phyloP scores from a whole-genome alignment of 2,329 filamentous ascomycete genomes.

The Geosmithia putterillii region DNA sequence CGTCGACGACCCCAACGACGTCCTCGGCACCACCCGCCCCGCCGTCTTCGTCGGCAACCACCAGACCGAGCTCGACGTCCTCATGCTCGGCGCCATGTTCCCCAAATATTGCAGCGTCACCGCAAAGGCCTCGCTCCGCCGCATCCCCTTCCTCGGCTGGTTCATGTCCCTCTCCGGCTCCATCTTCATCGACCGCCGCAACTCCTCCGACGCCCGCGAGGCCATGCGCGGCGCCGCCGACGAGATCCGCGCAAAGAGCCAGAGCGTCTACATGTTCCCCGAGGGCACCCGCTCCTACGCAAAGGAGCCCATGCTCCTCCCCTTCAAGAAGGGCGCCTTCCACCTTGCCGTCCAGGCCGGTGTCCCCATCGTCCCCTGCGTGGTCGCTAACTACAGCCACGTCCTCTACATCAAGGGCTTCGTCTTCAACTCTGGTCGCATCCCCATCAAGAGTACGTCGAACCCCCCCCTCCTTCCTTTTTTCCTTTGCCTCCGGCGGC shows the following conservation, averaged over 20 bases:
- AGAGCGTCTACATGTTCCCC: slow-evolving; percentile 78
- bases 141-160: slow-evolving; percentile 79
- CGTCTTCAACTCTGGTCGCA: slow-evolving; percentile 54
- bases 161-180: slow-evolving; percentile 83
- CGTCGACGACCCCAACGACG: slow-evolving; percentile 52
- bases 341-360: slow-evolving; percentile 89
- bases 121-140: slow-evolving; percentile 74
- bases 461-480: background rate
- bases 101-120: slow-evolving; percentile 87
- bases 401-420: slow-evolving; percentile 52
- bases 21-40: slow-evolving; percentile 56
- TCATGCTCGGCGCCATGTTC: slow-evolving; percentile 82
- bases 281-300: slow-evolving; percentile 91
- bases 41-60: slow-evolving; percentile 92
- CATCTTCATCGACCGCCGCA: slow-evolving; percentile 90
- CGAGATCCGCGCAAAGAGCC: slow-evolving; percentile 60
- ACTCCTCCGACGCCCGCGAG: slow-evolving; percentile 67
- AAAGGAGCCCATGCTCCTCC: slow-evolving; percentile 65
- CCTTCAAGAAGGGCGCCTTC: slow-evolving; percentile 99
- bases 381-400: slow-evolving; percentile 69
- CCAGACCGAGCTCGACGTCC: slow-evolving; percentile 89
- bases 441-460: slow-evolving; percentile 65
- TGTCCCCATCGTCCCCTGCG: slow-evolving; percentile 82
- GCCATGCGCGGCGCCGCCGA: slow-evolving; percentile 75
- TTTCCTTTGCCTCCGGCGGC: background rate